Evolutionary conservation across 1,284 basidiomycete genomes (phyloP).

Genomic region (Cutaneotrichosporon sp.): DNA sequence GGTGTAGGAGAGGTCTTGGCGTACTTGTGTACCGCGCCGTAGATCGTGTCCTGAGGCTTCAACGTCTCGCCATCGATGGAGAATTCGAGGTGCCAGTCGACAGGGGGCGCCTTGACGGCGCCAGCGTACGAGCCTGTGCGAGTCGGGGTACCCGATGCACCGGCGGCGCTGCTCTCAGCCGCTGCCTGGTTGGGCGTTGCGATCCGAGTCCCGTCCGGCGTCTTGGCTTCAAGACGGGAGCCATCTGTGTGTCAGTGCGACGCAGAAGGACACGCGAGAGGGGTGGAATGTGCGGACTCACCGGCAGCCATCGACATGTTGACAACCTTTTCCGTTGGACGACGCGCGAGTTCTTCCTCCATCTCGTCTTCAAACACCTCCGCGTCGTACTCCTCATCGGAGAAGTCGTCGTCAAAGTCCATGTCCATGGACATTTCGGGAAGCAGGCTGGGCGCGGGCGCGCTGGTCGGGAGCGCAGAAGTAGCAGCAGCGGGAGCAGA

Average conservation of each 20-base stretch:
- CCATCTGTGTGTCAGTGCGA: slow-evolving; percentile 68
- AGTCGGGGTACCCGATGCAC: slow-evolving; percentile 39
- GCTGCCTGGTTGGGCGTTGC: slow-evolving; percentile 65
- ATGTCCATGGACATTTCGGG: slow-evolving; percentile 37
- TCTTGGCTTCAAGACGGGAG: slow-evolving; percentile 86
- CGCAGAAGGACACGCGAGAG: too few relatives aligned
- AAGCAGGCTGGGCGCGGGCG: slow-evolving; percentile 12
- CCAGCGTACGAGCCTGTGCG: slow-evolving; percentile 77
- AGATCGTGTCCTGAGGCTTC: slow-evolving; percentile 84
- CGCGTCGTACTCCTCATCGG: slow-evolving; percentile 66
- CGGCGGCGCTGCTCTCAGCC: slow-evolving; percentile 18
- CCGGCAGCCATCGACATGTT: slow-evolving; percentile 65
- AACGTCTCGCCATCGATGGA: slow-evolving; percentile 80
- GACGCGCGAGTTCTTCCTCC: slow-evolving; percentile 50
- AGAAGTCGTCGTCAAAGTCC: slow-evolving; percentile 55
- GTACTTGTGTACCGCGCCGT: slow-evolving; percentile 78
- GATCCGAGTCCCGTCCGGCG: slow-evolving; percentile 89
- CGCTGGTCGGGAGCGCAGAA: not conserved
- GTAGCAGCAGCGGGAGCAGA: slow-evolving; percentile 4
- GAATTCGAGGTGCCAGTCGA: slow-evolving; percentile 96
- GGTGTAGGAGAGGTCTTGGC: slow-evolving; percentile 11
- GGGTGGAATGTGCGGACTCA: not conserved
- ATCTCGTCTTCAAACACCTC: slow-evolving; percentile 57
- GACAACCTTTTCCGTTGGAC: slow-evolving; percentile 69
- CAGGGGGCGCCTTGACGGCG: slow-evolving; percentile 82